Conservation (phyloP, 352 stramenopile species). For the Blastocystis sp. region DNA sequence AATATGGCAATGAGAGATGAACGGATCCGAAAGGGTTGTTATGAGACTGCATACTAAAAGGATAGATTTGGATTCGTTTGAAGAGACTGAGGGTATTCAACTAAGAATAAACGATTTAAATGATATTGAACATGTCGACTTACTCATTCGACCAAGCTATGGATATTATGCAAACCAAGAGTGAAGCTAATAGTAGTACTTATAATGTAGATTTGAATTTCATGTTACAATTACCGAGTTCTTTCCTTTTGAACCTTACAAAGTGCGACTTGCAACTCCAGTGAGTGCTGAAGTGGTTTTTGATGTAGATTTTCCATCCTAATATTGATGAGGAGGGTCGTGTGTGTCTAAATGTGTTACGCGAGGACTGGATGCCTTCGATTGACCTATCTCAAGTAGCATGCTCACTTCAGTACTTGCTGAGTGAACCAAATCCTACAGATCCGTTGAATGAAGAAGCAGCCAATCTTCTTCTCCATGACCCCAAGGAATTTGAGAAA, state of each 20-base stretch:
- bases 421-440: conserved; percentile 64
- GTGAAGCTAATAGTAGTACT: not conserved
- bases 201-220: not conserved
- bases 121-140: not conserved
- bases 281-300: not conserved
- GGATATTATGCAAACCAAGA: not conserved
- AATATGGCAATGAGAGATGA: not conserved
- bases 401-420: conserved; percentile 65
- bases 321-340: conserved; percentile 66
- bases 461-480: not conserved
- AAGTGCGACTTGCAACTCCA: not conserved
- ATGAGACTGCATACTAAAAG: not conserved
- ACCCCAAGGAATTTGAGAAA: not conserved
- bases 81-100: not conserved
- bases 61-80: conserved; percentile 15
- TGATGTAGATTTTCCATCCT: conserved; percentile 65
- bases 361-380: conserved; percentile 67
- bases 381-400: conserved; percentile 66
- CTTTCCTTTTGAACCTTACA: not conserved
- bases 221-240: not conserved
- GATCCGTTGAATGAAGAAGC: conserved; percentile 64
- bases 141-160: not conserved
- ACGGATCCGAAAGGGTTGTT: not conserved
- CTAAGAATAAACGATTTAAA: not conserved
- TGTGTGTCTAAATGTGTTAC: conserved; percentile 66